A percentile compares a stretch with the other conserved stretches of the same genome.
Conservation (phyloP, 2,329 filamentous ascomycete species). For the Botryotinia globosa region DNA sequence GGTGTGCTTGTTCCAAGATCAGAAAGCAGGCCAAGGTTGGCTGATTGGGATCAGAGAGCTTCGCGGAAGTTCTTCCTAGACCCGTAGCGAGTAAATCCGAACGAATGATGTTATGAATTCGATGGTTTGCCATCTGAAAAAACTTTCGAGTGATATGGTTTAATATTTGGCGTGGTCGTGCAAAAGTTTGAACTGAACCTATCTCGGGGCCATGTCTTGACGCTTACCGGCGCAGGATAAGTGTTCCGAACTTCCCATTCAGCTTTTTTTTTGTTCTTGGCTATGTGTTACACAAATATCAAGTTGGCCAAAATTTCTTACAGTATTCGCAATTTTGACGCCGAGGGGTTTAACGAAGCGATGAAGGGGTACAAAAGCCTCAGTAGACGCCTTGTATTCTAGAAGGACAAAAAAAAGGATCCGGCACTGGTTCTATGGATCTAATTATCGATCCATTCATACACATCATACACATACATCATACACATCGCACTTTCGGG, state of each 20-base stretch:
- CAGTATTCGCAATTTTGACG: neutral
- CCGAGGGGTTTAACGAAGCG: conserved; percentile 5
- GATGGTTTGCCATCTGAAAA: neutral
- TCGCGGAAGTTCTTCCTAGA: conserved; percentile 16
- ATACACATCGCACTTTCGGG: neutral
- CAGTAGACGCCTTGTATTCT: neutral
- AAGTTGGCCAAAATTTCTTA: neutral
- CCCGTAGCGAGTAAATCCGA: conserved; percentile 2
- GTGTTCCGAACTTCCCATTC: conserved; percentile 1
- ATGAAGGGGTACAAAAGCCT: neutral
- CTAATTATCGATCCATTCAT: neutral
- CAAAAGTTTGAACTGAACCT: neutral
- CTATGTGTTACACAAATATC: neutral
- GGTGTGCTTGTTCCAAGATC: conserved; percentile 3
- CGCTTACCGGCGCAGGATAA: neutral
- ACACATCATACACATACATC: neutral
- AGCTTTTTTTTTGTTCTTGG: neutral
- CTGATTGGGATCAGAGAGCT: conserved; percentile 5
- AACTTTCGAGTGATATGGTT: conserved; percentile 9
- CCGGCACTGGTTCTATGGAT: neutral
- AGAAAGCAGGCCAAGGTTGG: neutral
- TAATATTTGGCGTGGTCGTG: conserved; percentile 7
- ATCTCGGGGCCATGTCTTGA: neutral
- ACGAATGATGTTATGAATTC: conserved; percentile 4
- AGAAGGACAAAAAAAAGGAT: conserved; percentile 6